Base-by-base conservation (phyloP, 768 basidiomycete genomes). In the Collybiopsis luxurians region DNA sequence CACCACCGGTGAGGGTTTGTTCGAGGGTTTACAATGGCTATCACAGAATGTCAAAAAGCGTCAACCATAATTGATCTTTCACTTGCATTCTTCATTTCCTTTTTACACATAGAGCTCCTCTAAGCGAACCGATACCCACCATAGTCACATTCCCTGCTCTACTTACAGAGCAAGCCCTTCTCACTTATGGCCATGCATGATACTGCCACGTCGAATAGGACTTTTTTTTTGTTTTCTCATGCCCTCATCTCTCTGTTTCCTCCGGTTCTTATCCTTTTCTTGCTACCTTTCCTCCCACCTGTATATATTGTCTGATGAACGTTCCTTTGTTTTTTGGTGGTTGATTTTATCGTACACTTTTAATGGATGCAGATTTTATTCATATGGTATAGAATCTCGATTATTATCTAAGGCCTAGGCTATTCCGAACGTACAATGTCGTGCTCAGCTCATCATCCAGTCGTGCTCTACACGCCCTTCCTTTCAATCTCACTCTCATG, bases 31-130 rank as follows among this genome's bases (percentile, higher is more conserved):
- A 45, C 93, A 95, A 72, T 98, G 95, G 95, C 77, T 98, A 65
- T 95, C 93, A 53, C 92, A 95, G 75, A 97, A 97, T 70, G 92
- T 97, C 67, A 95, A 96, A 82, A 93, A 92, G 71, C 88, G 89
- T 61, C 88, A 90, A 73, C 84, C 82, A 73, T 91, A 71, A 79
- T 64, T 56, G 28, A n/a, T 36, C 56, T 56, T 56, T 66, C 59
- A 54, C 64, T 49, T 64, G 63, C 63, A 26, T 60, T 67, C 56
- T 65, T 59, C 56, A 58, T 51, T 61, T 61, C 10, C 44, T n/a
- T 54, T 38, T 30, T 31, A 38, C 30, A 49, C 36, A 19, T 53
- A 53, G 51, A 53, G 51, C 40, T 55, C n/a, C 28, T 56, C 53
- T 50, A 52, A 63, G 59, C 62, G n/a, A 59, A 43, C 64, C 49